A percentile compares a stretch with the other conserved stretches of the same genome.
Evolutionary conservation across 257 asterid species (phyloP).

Genomic region (Solanum arcanum): DNA sequence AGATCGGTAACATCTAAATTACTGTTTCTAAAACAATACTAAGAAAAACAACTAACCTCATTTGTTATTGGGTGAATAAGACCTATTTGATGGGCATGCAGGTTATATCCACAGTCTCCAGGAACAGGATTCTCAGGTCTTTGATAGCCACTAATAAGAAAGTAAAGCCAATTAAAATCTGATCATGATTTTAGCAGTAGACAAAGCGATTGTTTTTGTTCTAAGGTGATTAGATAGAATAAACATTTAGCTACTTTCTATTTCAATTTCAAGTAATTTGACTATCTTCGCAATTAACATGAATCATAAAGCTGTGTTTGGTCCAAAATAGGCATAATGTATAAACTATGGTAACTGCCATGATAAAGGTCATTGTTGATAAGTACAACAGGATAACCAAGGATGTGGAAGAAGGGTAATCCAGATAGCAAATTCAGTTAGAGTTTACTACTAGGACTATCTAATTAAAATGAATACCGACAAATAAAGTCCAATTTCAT

Average conservation of each 20-base stretch:
- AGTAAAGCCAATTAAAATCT: neutral
- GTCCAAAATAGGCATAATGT: neutral
- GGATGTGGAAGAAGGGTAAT: neutral
- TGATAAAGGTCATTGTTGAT: neutral
- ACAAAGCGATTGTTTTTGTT: neutral
- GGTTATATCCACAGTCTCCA: conserved; percentile 91
- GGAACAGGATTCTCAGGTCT: conserved; percentile 93
- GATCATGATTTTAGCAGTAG: neutral
- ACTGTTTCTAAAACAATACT: neutral
- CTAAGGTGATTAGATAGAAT: neutral
- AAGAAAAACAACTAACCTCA: conserved; percentile 35
- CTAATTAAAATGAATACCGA: neutral
- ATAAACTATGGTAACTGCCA: neutral
- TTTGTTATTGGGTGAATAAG: conserved; percentile 57
- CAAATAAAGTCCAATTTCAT: neutral
- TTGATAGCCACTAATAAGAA: conserved; percentile 55
- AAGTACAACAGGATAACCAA: neutral
- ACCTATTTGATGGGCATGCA: conserved; percentile 71
- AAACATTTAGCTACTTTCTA: neutral
- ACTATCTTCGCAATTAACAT: neutral
- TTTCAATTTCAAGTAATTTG: neutral
- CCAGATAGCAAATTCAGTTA: neutral
- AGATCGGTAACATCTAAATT: neutral
- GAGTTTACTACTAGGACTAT: neutral
- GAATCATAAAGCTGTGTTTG: neutral